These are phyloP conservation scores for Rhododendron simsii DNA, from an alignment of 148 eudicot genomes.

Conservation along the genomic window DNA sequence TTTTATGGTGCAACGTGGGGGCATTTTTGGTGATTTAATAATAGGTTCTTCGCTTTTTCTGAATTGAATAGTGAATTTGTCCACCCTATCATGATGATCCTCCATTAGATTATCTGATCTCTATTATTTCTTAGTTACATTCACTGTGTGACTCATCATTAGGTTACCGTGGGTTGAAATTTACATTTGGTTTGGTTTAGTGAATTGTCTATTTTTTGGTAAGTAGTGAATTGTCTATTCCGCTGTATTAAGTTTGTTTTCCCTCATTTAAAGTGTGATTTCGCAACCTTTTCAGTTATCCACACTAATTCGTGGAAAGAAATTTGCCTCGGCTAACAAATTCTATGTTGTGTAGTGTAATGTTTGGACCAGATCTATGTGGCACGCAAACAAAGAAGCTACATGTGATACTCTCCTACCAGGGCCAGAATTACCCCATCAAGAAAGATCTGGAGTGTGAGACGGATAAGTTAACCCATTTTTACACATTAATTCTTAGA, in stretches of 20 bases:
- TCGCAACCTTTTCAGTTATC: neutral
- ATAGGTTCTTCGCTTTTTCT: neutral
- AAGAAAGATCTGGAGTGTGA: conserved; percentile 76
- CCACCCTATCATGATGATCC: neutral
- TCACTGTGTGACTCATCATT: neutral
- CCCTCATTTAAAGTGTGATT: neutral
- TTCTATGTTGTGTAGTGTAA: conserved; percentile 40
- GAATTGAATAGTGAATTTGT: neutral
- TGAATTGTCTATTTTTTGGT: neutral
- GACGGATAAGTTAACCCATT: conserved; percentile 88
- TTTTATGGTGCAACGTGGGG: neutral
- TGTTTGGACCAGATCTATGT: conserved; percentile 95
- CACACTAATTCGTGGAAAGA: neutral
- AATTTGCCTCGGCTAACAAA: neutral
- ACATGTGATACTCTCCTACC: conserved; percentile 72
- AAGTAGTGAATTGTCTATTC: neutral
- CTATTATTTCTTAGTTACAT: neutral
- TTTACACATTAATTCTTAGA: conserved; percentile 84
- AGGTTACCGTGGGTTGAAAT: neutral
- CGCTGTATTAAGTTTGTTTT: neutral
- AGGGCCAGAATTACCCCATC: conserved; percentile 75
- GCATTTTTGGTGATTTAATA: neutral
- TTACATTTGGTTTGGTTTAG: neutral
- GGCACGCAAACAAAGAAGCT: conserved; percentile 77
- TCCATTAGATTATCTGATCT: neutral